Evolutionary conservation across 192 early-diverging fungal species (phyloP), one percentile per base, ranked within the genome.

Genomic region (Helicostylum pulchrum): DNA sequence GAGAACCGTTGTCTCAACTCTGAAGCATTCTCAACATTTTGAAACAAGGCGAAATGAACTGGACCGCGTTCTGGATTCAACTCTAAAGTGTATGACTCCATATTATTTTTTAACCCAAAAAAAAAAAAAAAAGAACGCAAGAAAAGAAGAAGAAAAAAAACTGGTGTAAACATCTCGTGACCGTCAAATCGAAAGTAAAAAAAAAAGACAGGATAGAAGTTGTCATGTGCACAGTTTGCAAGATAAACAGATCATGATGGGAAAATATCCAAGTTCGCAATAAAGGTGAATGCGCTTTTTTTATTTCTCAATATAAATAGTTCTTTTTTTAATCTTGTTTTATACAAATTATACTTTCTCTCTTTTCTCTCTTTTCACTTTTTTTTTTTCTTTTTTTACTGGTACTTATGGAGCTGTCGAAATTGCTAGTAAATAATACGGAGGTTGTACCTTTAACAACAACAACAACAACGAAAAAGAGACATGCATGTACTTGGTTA

Each of bases 401-500:
- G 2, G 5, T 47, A 9, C 12, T 2, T 15, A 48, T 48, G 46
- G 17, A 48, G 4, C 3, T 48, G n/a, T 48, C 46, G 12, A 14
- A 48, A 15, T 48, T 48, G 12, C n/a, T 48, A 19, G 17, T 48
- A 9, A 10, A 39, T 10, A 39, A 39, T 15, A 14, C 46, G 5
- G 46, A 48, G 4, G 17, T 19, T 48, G 15, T 19, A 48, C 46
- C 6, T 48, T 26, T 26, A 2, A 26, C 26, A 26, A 26, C 26
- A 26, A 48, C 17, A 19, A 48, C 11, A 12, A 14, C 46, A 48
- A 14, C 17, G 4, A 48, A 48, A 48, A 48, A 48, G 14, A 48
- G 17, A 48, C 80, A 80, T 70, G 66, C 62, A 57, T 91, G 90
- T 69, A 62, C 72, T 21, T 87, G 80, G 80, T 62, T 50, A 15